Percentiles rank a stretch among this genome's conserved stretches.
phyloP scores from a whole-genome alignment of 2,329 filamentous ascomycete species.

The Arachnomyces sp. region DNA sequence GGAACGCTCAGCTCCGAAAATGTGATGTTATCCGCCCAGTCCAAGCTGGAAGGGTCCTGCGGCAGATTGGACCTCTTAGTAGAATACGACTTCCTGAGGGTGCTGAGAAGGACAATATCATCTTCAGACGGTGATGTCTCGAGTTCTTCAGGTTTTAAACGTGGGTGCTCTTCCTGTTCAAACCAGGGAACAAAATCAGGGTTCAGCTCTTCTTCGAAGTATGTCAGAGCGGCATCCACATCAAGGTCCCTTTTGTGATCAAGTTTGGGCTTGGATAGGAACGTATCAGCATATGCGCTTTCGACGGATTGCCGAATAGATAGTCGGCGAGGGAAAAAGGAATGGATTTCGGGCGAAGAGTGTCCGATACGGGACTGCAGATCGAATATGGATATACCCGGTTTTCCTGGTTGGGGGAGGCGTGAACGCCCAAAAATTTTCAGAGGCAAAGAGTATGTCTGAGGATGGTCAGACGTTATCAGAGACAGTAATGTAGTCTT shows the following conservation, averaged over 20 bases:
- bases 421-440: slow-evolving; percentile 76
- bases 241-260: slow-evolving; percentile 48
- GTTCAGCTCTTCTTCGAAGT: slow-evolving; percentile 74
- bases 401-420: slow-evolving; percentile 62
- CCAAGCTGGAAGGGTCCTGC: slow-evolving; percentile 19
- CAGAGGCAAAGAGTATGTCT: slow-evolving; percentile 83
- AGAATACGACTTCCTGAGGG: no score
- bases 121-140: slow-evolving; percentile 10
- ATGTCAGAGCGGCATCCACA: slow-evolving; percentile 63
- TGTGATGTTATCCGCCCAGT: slow-evolving; percentile 68
- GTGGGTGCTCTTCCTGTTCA: background rate
- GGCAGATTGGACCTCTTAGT: slow-evolving; percentile 5
- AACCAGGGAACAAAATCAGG: slow-evolving; percentile 34
- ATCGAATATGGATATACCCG: slow-evolving; percentile 84
- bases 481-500: slow-evolving; percentile 92
- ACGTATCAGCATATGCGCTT: slow-evolving; percentile 86
- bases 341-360: slow-evolving; percentile 87
- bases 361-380: slow-evolving; percentile 85
- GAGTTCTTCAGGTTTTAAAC: slow-evolving; percentile 21
- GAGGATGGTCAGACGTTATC: slow-evolving; percentile 91
- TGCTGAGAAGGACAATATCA: no score
- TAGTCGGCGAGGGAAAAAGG: slow-evolving; percentile 76
- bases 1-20: slow-evolving; percentile 54
- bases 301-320: slow-evolving; percentile 68
- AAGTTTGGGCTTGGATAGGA: slow-evolving; percentile 62